Conservation (phyloP, 768 basidiomycete species). For the Mycena galopus region DNA sequence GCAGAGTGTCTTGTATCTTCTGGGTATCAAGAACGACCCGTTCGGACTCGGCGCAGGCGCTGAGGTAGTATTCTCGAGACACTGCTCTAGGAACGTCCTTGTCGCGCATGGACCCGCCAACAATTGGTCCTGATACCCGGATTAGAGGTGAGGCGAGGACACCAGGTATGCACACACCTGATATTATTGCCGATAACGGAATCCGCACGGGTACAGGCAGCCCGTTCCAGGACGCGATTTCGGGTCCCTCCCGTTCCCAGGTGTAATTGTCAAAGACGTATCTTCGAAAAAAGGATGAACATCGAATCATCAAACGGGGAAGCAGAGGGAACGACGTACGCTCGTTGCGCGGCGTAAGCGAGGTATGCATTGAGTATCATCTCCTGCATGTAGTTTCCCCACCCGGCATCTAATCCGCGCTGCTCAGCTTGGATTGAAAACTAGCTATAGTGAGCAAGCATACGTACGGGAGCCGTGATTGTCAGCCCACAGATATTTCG, state of each 20-base stretch:
- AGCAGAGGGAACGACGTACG: constrained; percentile 46
- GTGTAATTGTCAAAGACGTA: constrained; percentile 73
- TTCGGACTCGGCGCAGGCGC: constrained; percentile 57
- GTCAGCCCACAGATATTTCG: constrained; percentile 61
- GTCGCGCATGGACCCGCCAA: constrained; percentile 37
- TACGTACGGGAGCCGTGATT: constrained; percentile 62
- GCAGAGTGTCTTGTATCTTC: neutral
- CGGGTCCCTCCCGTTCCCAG: constrained; percentile 58
- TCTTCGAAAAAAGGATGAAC: constrained; percentile 40
- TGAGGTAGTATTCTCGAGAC: constrained; percentile 57
- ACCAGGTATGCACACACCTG: constrained; percentile 50
- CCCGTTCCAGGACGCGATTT: constrained; percentile 62
- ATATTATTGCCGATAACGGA: constrained; percentile 66
- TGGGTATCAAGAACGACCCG: constrained; percentile 23
- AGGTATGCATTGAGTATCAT: constrained; percentile 65
- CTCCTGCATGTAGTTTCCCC: constrained; percentile 75
- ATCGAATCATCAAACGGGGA: neutral
- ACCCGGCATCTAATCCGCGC: constrained; percentile 59
- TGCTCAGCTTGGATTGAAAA: constrained; percentile 7
- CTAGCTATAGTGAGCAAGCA: constrained; percentile 47
- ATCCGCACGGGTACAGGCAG: constrained; percentile 65
- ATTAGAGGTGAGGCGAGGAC: neutral
- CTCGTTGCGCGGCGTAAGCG: constrained; percentile 59
- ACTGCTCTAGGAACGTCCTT: constrained; percentile 60
- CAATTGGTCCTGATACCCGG: constrained; percentile 41